Base-by-base conservation (phyloP, 2,329 filamentous ascomycete genomes). In the Botrytis squamosa region DNA sequence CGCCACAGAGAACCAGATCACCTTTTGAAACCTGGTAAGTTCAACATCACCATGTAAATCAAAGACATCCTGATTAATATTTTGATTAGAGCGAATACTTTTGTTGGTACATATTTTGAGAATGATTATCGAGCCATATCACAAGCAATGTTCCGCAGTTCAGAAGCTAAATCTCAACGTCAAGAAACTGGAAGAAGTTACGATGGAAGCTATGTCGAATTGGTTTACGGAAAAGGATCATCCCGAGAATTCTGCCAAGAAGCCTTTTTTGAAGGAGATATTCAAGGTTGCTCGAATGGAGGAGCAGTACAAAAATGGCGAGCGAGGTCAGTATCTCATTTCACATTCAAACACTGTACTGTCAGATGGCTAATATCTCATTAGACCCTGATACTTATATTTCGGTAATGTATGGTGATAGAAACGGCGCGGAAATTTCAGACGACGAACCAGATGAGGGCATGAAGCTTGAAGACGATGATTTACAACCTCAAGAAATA, bases 1-100 rank as follows among this genome's bases (percentile, higher is more conserved):
- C 85, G 88, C 20, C 91, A 93, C 80, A 91, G 88, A 78, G 92
- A 94, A 81, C 92, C 92, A 0, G 92, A 94, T 78, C 92, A 94
- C 82, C 83, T 93, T 66, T 88, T 88, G 77, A 93, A 91, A 80
- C 84, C 86, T 79, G 90, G 91, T 92, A 81, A 78, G 84, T 78
- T 49, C 3, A 33, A 18, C 33, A 14, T 5, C 36, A 55, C 44
- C 7, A 33, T 36, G 0, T 44, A 25, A 33, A 20, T 8, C 14
- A 38, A 16, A 52, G 36, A 36, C 4, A 4, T 20, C 46, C 2
- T 49, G 20, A 57, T 46, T 75, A 57, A 72, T 29, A 71, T 64
- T 33, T 25, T 52, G 10, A 59, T 4, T 74, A 91, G 89, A 91
- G 77, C 86, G 89, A 25, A 85, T 91, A 18, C 83, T 86, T 75